A percentile compares a stretch with the other conserved stretches of the same genome.
These are phyloP conservation scores for Colletotrichum musae DNA, from an alignment of 2,329 filamentous ascomycete species.

Conservation along the genomic window DNA sequence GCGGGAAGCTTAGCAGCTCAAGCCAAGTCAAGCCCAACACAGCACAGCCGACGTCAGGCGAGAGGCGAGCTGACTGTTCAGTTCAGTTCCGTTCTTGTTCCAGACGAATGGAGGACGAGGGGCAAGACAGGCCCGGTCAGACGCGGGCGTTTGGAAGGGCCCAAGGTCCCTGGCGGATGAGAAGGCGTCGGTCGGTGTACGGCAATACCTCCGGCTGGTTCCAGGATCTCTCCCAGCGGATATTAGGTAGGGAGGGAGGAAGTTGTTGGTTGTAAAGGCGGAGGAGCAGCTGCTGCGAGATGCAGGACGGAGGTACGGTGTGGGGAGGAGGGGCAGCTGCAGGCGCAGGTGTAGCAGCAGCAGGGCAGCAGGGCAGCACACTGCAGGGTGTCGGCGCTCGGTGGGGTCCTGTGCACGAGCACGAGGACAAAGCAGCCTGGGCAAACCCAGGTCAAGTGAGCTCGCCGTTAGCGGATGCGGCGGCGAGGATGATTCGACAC, in stretches of 20 bases:
- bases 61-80: background rate
- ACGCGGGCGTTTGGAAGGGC: background rate
- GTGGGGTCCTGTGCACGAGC: conserved; percentile 39
- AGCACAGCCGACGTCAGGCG: conserved; percentile 35
- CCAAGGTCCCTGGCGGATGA: background rate
- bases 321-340: background rate
- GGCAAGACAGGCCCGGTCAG: background rate
- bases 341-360: conserved; percentile 8
- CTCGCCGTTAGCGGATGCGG: conserved; percentile 21
- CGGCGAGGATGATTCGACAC: background rate
- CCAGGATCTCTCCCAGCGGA: too few relatives aligned
- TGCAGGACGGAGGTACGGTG: background rate
- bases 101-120: background rate
- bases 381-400: conserved; percentile 28
- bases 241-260: too few relatives aligned
- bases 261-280: too few relatives aligned
- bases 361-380: too few relatives aligned
- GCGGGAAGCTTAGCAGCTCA: conserved; percentile 1
- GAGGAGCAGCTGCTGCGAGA: background rate
- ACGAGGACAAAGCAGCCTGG: conserved; percentile 39
- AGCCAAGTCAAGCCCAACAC: background rate
- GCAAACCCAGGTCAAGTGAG: conserved; percentile 37
- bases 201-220: background rate
- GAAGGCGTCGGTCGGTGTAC: background rate
- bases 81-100: background rate